These are phyloP conservation scores for Gaeumannomyces sp. DNA, from an alignment of 2,329 filamentous ascomycete genomes.

Conservation along the genomic window DNA sequence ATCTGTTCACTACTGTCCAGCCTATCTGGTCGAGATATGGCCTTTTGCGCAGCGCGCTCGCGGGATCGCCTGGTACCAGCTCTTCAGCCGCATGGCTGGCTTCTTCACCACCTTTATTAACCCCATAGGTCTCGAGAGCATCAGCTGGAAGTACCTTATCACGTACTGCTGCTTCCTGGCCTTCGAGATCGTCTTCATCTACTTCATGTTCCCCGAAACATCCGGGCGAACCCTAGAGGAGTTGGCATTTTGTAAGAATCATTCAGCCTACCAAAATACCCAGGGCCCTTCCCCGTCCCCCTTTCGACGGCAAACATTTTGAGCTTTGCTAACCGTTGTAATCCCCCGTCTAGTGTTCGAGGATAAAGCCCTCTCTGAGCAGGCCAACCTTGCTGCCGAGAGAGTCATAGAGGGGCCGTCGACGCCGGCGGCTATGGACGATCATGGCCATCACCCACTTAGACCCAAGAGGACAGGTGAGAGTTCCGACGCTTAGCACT, in stretches of 20 bases:
- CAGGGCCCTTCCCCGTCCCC: slow-evolving; percentile 3
- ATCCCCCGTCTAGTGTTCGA: not conserved
- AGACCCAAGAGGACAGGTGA: not conserved
- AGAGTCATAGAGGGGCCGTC: no score
- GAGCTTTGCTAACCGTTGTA: not conserved
- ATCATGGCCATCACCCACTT: no score
- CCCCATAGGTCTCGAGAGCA: slow-evolving; percentile 23
- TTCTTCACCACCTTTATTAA: slow-evolving; percentile 28
- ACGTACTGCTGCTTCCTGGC: slow-evolving; percentile 27
- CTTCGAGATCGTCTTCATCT: slow-evolving; percentile 18
- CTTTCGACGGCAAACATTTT: not conserved
- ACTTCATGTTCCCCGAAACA: slow-evolving; percentile 20
- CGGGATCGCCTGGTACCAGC: slow-evolving; percentile 27
- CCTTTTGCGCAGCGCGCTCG: slow-evolving; percentile 24
- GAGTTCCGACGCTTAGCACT: not conserved
- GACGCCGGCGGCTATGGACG: not conserved
- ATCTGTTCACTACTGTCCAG: slow-evolving; percentile 19
- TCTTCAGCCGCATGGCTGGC: slow-evolving; percentile 24
- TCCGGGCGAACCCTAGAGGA: slow-evolving; percentile 20
- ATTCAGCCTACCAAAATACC: slow-evolving; percentile 14
- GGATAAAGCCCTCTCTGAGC: not conserved
- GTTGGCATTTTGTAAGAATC: slow-evolving; percentile 16
- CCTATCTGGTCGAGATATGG: slow-evolving; percentile 28
- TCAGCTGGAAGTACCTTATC: slow-evolving; percentile 26
- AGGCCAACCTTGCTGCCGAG: not conserved